Evolutionary conservation across 768 basidiomycete genomes (phyloP), one percentile per base, ranked within the genome.

Genomic region (Thelephora ganbajun): DNA sequence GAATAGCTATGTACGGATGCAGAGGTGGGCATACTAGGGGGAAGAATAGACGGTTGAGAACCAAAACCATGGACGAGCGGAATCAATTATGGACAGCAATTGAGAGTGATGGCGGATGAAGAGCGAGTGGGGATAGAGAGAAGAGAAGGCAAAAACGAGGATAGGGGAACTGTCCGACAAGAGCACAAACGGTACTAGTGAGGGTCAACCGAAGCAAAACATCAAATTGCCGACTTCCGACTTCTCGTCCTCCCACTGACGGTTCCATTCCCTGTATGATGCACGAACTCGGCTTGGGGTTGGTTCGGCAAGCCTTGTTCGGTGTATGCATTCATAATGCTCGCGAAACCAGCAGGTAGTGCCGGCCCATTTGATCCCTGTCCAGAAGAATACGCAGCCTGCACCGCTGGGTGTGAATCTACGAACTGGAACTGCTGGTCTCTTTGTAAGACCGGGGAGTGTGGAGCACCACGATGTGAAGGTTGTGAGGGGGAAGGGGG

Each of bases 271-370:
- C 26, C 60, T 58, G 6, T 53, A 55, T 6, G 63, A 56, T 58
- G 60, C 5, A 59, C 56, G 14, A 61, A 60, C 44, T 54, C 61
- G 13, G 59, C 59, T 26, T 55, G 55, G 6, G 60, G 51, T 13
- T 58, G 56, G 11, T 57, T 51, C 14, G 54, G 51, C 33, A 47
- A 52, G 11, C 63, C 58, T 26, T 61, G 59, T 1, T 65, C 59
- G 7, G 77, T 70, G 58, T 80, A 81, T n/a, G 79, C 79, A 54
- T 79, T 75, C 79, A 83, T 77, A 52, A 83, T 80, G 50, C 72
- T 77, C 33, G 78, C 82, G 57, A 82, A 74, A 46, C 78, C 72
- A 22, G 77, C 65, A 2, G 76, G 71, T 7, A 73, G 64, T 0
- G 66, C 53, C 18, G 59, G 61, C 19, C 63, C 54, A 30, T 58